Evolutionary conservation across 1,284 basidiomycete species (phyloP), one percentile per base, ranked within the genome.

Genomic region (Ganoderma leucocontextum): DNA sequence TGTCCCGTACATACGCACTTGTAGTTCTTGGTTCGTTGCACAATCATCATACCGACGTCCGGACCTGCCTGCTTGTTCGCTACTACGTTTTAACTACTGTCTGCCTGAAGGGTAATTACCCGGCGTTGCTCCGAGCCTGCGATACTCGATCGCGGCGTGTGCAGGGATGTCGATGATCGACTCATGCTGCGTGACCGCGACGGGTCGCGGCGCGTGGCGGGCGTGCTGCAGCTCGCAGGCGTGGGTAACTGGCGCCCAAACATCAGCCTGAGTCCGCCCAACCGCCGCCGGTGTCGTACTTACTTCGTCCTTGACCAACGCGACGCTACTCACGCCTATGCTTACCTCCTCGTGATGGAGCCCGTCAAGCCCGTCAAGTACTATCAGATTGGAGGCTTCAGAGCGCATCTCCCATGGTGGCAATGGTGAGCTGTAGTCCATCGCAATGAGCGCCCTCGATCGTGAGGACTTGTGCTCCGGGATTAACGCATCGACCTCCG

Each of bases 351-450:
- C 22, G 10, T 25, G 9, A 72, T 71, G 72, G 63, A 70, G 60
- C 44, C 67, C 19, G 67, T 69, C 9, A 63, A 70, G 60, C 44
- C 67, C 19, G 67, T 69, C 9, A 35, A 63, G 22, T 80, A 77
- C 65, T 79, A 77, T 65, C 79, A 79, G 63, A 74, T 81, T 19
- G 78, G 77, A 35, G 80, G 80, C 29, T 78, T 77, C 41, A 65
- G 69, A 36, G 73, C 74, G 17, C 76, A 80, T 59, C 36, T 76
- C 12, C 65, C 72, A 39, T 60, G 58, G 79, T 36, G 75, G 13
- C 63, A 73, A 17, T 35, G 52, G 79, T 77, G 68, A 66, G 73
- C 22, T 55, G 60, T 35, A 60, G 29, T 52, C 22, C 12, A 22
- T 22, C 36, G 13, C 4, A n/a, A 36, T 38, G 9, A 33, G 36